Base-by-base conservation (phyloP, 2,329 filamentous ascomycete genomes). In the Colletotrichum cuscutae region DNA sequence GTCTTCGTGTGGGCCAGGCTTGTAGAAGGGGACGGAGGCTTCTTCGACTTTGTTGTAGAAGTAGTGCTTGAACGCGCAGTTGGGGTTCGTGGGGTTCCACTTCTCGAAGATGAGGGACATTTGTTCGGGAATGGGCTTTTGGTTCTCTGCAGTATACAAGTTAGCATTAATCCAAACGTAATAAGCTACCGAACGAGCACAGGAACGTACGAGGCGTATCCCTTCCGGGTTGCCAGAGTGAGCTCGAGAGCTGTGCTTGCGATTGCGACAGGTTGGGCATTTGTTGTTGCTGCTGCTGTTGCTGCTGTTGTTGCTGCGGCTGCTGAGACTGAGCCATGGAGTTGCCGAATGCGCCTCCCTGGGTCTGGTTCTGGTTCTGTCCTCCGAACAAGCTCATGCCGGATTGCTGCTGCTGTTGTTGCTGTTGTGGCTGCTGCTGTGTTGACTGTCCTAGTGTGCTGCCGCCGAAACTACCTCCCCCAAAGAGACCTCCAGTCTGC, bases 11-110 rank as follows among this genome's bases (percentile, higher is more conserved):
- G 90, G 85, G 19, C 89, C 86, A 2, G 93, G 93, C 75, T 91
- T 89, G 82, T 93, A 95, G 81, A 93, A 95, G 12, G 93, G 93
- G n/a, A 93, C 91, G 79, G 89, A 89, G 65, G 90, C 89, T 78
- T 93, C 90, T 75, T 93, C 91, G 75, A 95, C 93, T 76, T 94
- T 91, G 84, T 97, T 97, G 87, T 97, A 97, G 81, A 97, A 94
- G 85, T 96, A 96, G 79, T 93, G 87, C 81, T 94, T 93, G 84
- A 97, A 95, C 32, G 89, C 90, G 77, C 93, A 95, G 79, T 90
- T 90, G 26, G 90, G 87, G 80, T 87, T 89, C 30, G 87, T 82
- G 1, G 93, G 91, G 74, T 93, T 88, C 94, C 94, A 97, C 83
- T 95, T 95, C 73, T 90, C 86, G 65, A 90, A 85, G 53, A 97